A percentile compares a stretch with the other conserved stretches of the same genome.
Evolutionary conservation across 768 basidiomycete species (phyloP).

Genomic region (Ramaria sp.): DNA sequence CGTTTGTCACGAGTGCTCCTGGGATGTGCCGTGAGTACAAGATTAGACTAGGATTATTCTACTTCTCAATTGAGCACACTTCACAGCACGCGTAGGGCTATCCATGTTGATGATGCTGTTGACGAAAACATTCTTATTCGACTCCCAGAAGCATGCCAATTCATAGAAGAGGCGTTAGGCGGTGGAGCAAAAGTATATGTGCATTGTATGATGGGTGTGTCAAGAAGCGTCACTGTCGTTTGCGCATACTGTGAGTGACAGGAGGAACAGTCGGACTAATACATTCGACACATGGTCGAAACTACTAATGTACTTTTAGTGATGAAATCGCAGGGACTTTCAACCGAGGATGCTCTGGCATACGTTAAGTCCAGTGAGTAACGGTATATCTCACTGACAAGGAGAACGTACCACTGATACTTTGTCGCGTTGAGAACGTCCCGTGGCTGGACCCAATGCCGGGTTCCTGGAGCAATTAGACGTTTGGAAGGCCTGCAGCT

Average conservation of each 20-base stretch:
- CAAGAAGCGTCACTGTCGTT: constrained; percentile 58
- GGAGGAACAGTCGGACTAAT: background rate
- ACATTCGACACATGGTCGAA: background rate
- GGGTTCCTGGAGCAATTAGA: constrained; percentile 9
- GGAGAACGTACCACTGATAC: background rate
- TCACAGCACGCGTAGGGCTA: constrained; percentile 58
- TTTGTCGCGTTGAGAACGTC: background rate
- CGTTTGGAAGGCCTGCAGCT: constrained; percentile 5
- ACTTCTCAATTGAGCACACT: constrained; percentile 59
- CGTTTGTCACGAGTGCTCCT: constrained; percentile 51
- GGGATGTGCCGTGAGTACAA: constrained; percentile 1
- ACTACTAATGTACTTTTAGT: background rate
- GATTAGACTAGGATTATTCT: constrained; percentile 6
- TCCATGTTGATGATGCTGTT: constrained; percentile 59
- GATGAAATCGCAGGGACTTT: constrained; percentile 4
- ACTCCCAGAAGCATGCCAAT: constrained; percentile 53
- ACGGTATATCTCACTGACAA: background rate
- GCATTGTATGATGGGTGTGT: constrained; percentile 56
- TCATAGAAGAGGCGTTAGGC: constrained; percentile 51
- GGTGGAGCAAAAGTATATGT: constrained; percentile 54
- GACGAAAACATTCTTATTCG: constrained; percentile 59
- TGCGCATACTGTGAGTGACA: constrained; percentile 60
- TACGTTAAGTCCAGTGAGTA: constrained; percentile 7
- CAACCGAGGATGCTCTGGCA: constrained; percentile 1
- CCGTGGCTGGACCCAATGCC: constrained; percentile 4